Evolutionary conservation across 1,284 basidiomycete genomes (phyloP).

Genomic region (Cryptococcus sp.): DNA sequence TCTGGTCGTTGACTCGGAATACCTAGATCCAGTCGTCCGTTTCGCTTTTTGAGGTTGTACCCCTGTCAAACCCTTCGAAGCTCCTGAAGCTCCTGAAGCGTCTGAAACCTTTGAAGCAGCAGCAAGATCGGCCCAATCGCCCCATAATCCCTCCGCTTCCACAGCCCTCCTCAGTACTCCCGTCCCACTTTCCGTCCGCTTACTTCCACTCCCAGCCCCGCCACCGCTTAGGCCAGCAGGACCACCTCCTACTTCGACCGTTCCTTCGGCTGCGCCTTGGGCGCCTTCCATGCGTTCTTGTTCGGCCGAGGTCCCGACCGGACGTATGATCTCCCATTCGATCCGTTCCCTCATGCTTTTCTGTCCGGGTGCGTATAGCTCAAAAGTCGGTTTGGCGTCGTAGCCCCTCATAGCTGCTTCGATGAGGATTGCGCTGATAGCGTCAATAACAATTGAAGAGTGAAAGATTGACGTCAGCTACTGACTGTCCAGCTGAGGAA

Average conservation of each 20-base stretch:
- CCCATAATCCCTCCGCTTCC: conserved; percentile 56
- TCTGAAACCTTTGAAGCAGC: conserved; percentile 1
- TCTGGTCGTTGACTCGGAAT: no score
- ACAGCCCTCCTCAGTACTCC: conserved; percentile 58
- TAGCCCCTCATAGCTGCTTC: conserved; percentile 69
- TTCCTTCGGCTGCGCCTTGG: no score
- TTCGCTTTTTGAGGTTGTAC: no score
- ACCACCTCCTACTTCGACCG: no score
- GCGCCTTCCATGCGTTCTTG: no score
- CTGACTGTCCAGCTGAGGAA: not conserved
- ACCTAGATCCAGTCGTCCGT: no score
- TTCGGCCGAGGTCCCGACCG: conserved; percentile 15
- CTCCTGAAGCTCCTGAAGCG: not conserved
- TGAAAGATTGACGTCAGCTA: not conserved
- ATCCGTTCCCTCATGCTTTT: conserved; percentile 63
- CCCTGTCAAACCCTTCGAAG: not conserved
- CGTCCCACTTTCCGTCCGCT: conserved; percentile 40
- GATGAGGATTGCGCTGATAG: conserved; percentile 67
- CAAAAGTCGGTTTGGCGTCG: conserved; percentile 63
- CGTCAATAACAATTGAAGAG: not conserved
- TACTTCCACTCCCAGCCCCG: no score
- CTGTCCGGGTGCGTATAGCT: conserved; percentile 61
- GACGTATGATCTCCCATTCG: conserved; percentile 59
- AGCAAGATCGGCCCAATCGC: conserved; percentile 26
- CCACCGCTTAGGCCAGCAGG: no score